phyloP scores from a whole-genome alignment of 371 early-diverging fungal genomes.

The Globomyces sp. region DNA sequence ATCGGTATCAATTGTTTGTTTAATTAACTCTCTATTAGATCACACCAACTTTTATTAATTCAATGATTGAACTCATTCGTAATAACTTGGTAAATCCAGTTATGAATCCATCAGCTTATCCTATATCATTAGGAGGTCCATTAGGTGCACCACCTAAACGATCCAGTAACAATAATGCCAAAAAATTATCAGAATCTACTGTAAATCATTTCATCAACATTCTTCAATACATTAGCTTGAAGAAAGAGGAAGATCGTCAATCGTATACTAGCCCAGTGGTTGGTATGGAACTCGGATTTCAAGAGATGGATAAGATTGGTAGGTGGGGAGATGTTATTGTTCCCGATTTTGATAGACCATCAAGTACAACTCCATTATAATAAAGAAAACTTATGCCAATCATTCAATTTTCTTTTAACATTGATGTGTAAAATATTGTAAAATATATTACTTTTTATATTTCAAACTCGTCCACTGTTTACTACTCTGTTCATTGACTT shows the following conservation, averaged over 20 bases:
- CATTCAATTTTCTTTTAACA: too few relatives aligned
- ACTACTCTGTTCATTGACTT: neutral
- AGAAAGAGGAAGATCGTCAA: conserved; percentile 28
- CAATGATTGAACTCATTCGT: conserved; percentile 81
- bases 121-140: neutral
- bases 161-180: conserved; percentile 4
- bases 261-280: conserved; percentile 1
- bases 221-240: conserved; percentile 23
- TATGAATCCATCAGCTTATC: conserved; percentile 1
- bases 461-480: too few relatives aligned
- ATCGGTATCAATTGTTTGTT: conserved; percentile 44
- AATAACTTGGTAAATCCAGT: conserved; percentile 42
- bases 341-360: conserved; percentile 1
- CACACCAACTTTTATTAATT: conserved; percentile 81
- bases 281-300: neutral
- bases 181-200: conserved; percentile 19
- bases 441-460: too few relatives aligned
- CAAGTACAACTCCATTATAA: too few relatives aligned
- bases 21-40: conserved; percentile 45
- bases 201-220: conserved; percentile 34
- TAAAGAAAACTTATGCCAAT: too few relatives aligned
- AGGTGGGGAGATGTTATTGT: conserved; percentile 16
- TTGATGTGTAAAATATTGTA: too few relatives aligned
- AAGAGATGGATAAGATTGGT: conserved; percentile 5
- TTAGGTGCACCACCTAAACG: conserved; percentile 9